These are phyloP conservation scores for Yarrowia bubula DNA, from an alignment of 805 yeast species.

Conservation along the genomic window DNA sequence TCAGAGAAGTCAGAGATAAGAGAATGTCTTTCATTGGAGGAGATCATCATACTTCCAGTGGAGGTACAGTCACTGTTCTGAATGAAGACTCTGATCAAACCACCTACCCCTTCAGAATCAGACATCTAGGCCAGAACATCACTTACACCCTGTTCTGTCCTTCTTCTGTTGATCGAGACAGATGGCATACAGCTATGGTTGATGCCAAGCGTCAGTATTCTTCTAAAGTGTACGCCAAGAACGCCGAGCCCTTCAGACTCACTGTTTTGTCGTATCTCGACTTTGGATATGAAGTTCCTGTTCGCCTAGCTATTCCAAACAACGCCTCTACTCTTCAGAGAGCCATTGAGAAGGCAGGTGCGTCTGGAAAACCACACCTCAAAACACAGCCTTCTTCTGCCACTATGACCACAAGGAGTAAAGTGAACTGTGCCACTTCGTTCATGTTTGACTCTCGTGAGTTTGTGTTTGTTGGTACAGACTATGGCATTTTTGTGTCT, in stretches of 20 bases:
- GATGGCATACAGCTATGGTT: slow-evolving; percentile 56
- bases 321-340: slow-evolving; percentile 41
- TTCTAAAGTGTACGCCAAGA: slow-evolving; percentile 39
- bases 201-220: slow-evolving; percentile 46
- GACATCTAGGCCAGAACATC: slow-evolving; percentile 40
- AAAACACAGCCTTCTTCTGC: slow-evolving; percentile 32
- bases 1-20: slow-evolving; percentile 28
- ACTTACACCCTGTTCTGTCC: slow-evolving; percentile 39
- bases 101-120: slow-evolving; percentile 39
- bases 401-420: background rate
- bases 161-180: slow-evolving; percentile 46
- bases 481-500: slow-evolving; percentile 31
- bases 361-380: slow-evolving; percentile 29
- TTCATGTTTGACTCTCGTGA: slow-evolving; percentile 49
- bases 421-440: slow-evolving; percentile 45
- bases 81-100: slow-evolving; percentile 33
- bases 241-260: slow-evolving; percentile 55
- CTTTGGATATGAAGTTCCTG: slow-evolving; percentile 63
- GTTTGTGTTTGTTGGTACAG: slow-evolving; percentile 32
- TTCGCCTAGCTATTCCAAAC: slow-evolving; percentile 37
- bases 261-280: slow-evolving; percentile 54
- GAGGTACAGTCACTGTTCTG: slow-evolving; percentile 33
- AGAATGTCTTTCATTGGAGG: slow-evolving; percentile 28
- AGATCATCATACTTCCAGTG: background rate
- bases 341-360: slow-evolving; percentile 34